Percentiles rank a stretch among this genome's conserved stretches.
Evolutionary conservation across 495 filamentous ascomycete species (phyloP).

Genomic region (Podospora didyma): DNA sequence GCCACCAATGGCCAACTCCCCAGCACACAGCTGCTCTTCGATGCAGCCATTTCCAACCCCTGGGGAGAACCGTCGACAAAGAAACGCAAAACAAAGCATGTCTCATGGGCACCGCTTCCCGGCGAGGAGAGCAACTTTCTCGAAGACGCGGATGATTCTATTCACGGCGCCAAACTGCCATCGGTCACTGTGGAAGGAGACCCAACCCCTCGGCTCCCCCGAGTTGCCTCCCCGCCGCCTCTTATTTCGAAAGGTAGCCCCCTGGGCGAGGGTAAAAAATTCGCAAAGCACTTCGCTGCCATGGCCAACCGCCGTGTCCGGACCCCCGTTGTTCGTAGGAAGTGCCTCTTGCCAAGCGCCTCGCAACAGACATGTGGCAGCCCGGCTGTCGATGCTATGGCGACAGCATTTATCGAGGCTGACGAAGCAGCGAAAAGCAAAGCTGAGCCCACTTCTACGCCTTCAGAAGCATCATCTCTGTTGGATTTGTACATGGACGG

Average conservation of each 20-base stretch:
- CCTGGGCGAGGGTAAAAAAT: constrained; percentile 17
- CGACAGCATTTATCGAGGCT: constrained; percentile 31
- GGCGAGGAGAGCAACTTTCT: constrained; percentile 6
- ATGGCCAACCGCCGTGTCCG: constrained; percentile 18
- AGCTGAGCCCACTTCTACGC: background rate
- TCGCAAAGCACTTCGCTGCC: constrained; percentile 33
- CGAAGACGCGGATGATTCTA: background rate
- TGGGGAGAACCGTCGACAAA: constrained; percentile 12
- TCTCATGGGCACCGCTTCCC: constrained; percentile 25
- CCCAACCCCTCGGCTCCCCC: background rate
- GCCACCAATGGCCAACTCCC: constrained; percentile 14
- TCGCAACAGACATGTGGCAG: constrained; percentile 36
- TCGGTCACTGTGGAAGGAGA: background rate
- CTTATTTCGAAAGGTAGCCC: constrained; percentile 5
- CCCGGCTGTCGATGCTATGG: constrained; percentile 38
- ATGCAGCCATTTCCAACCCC: constrained; percentile 25
- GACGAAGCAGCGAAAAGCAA: constrained; percentile 1
- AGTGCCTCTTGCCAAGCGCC: constrained; percentile 32
- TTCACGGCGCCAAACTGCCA: background rate
- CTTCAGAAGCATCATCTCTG: background rate
- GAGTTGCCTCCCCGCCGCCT: constrained; percentile 25
- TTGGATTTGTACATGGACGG: background rate
- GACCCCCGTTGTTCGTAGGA: background rate
- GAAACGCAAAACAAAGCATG: constrained; percentile 17
- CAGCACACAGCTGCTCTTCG: constrained; percentile 21